Percentiles rank a stretch among this genome's conserved stretches.
These are phyloP conservation scores for Rhodotorula kratochvilovae DNA, from an alignment of 768 basidiomycete species.

Conservation along the genomic window DNA sequence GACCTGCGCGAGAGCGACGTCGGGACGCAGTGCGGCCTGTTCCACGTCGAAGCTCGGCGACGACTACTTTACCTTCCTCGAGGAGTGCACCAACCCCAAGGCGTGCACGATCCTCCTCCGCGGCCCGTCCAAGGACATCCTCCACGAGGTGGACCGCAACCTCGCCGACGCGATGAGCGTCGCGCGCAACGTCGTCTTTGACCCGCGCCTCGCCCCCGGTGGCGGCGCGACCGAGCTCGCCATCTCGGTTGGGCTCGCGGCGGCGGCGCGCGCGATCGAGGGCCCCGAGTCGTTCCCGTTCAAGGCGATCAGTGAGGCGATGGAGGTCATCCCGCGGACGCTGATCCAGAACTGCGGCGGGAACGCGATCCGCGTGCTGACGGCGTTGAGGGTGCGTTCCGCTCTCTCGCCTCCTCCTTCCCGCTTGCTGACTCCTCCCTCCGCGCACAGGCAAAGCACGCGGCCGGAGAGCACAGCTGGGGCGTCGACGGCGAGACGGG, in stretches of 20 bases:
- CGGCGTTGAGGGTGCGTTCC: constrained; percentile 74
- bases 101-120: constrained; percentile 97
- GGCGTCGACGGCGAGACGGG: constrained; percentile 95
- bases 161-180: constrained; percentile 96
- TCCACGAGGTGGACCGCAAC: constrained; percentile 97
- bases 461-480: constrained; percentile 81
- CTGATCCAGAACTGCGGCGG: constrained; percentile 92
- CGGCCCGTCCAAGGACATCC: constrained; percentile 94
- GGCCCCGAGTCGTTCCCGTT: constrained; percentile 90
- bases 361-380: constrained; percentile 86
- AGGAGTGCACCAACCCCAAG: constrained; percentile 82
- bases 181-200: constrained; percentile 93
- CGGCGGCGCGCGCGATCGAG: constrained; percentile 69
- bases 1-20: constrained; percentile 88
- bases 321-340: constrained; percentile 95
- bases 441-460: constrained; percentile 76
- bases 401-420: neutral
- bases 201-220: constrained; percentile 87
- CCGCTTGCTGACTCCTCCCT: neutral
- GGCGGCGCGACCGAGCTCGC: constrained; percentile 99
- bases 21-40: constrained; percentile 90
- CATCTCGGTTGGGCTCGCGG: constrained; percentile 71
- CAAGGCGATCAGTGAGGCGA: constrained; percentile 86
- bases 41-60: constrained; percentile 96
- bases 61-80: constrained; percentile 97